Evolutionary conservation across 371 early-diverging fungal genomes (phyloP).

Genomic region (Mortierella sp.): DNA sequence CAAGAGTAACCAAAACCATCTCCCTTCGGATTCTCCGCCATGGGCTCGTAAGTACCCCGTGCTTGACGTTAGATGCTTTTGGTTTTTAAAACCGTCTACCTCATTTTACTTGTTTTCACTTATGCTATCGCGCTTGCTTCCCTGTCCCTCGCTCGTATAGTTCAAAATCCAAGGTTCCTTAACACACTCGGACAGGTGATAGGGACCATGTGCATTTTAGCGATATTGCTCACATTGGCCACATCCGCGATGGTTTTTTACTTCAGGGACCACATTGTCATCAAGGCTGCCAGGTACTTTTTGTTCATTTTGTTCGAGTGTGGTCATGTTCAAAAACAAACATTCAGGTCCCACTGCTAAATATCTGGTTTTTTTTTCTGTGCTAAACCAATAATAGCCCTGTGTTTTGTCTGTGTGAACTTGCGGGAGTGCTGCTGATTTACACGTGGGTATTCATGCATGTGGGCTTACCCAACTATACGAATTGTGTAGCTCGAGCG

Average conservation of each 20-base stretch:
- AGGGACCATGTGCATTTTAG: neutral
- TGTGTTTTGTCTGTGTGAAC: constrained; percentile 30
- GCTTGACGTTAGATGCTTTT: neutral
- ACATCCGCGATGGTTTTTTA: constrained; percentile 13
- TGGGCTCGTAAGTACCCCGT: constrained; percentile 24
- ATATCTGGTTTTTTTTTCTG: neutral
- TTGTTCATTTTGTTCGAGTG: too few species aligned
- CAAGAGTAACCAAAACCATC: neutral
- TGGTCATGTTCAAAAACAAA: too few species aligned
- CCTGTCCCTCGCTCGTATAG: neutral
- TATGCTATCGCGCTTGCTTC: neutral
- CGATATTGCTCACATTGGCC: constrained; percentile 5
- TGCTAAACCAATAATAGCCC: constrained; percentile 10
- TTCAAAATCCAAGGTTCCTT: constrained; percentile 22
- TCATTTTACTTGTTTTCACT: neutral
- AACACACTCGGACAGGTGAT: constrained; percentile 15
- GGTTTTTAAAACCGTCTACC: neutral
- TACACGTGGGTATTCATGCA: constrained; percentile 20
- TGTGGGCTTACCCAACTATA: constrained; percentile 15
- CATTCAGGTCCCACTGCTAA: too few species aligned
- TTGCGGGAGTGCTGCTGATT: constrained; percentile 15
- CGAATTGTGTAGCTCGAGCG: neutral
- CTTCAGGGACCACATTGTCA: constrained; percentile 24
- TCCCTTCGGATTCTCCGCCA: constrained; percentile 19
- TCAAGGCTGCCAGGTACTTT: constrained; percentile 35